These are phyloP conservation scores for Cercospora citrullina DNA, from an alignment of 2,329 filamentous ascomycete species.

Conservation along the genomic window DNA sequence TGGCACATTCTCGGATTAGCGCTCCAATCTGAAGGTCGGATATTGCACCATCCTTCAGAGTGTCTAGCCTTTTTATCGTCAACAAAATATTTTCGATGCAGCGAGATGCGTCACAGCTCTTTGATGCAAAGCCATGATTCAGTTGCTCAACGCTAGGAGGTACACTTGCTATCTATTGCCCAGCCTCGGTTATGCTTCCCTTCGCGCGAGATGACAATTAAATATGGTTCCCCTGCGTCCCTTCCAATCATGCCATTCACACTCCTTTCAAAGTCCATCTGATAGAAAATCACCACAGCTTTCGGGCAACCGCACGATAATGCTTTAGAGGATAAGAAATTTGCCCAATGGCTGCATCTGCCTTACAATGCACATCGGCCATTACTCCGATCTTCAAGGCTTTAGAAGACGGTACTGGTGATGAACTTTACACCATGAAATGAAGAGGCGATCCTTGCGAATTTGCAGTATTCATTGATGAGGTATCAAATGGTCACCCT, in stretches of 20 bases:
- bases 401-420: background rate
- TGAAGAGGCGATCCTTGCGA: background rate
- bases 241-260: background rate
- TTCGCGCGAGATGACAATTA: background rate
- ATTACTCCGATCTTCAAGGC: background rate
- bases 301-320: background rate
- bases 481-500: background rate
- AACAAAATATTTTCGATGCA: background rate
- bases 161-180: background rate
- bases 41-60: background rate
- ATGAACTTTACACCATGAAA: background rate
- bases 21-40: background rate
- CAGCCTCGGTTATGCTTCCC: constrained; percentile 6
- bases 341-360: background rate
- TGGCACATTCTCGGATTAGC: background rate
- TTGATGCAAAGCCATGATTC: background rate
- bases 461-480: background rate
- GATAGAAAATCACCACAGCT: background rate
- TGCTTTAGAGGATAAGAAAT: background rate
- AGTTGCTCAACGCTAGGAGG: background rate
- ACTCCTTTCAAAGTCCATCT: background rate
- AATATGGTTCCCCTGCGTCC: background rate
- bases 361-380: background rate
- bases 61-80: background rate
- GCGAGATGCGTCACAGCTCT: background rate